These are phyloP conservation scores for Leccinum subgranulosum DNA, from an alignment of 768 basidiomycete species.

Conservation along the genomic window DNA sequence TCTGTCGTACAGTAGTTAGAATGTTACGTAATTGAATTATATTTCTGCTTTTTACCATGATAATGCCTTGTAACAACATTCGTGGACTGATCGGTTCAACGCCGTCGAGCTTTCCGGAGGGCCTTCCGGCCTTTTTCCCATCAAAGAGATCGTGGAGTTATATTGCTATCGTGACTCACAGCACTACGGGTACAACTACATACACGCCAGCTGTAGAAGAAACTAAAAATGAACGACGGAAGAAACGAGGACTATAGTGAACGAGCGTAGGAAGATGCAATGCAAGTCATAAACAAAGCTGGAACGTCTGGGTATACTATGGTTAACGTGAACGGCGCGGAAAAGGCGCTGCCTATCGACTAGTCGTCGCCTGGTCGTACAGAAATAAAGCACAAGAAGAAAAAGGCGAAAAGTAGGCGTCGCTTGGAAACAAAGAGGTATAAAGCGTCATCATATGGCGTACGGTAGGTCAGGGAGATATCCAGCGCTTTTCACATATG, in stretches of 20 bases:
- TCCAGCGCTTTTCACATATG: conserved; percentile 29
- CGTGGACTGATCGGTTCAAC: background rate
- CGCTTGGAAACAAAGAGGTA: background rate
- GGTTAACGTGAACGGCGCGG: conserved; percentile 7
- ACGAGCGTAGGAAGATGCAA: conserved; percentile 19
- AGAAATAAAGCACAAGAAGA: conserved; percentile 1
- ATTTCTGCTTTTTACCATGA: no score
- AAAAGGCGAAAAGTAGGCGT: background rate
- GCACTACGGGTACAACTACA: background rate
- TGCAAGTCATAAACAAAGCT: conserved; percentile 11
- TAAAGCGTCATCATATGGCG: background rate
- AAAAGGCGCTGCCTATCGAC: conserved; percentile 18
- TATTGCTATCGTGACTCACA: background rate
- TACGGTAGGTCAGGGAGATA: conserved; percentile 28
- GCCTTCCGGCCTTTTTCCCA: background rate
- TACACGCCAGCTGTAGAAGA: background rate
- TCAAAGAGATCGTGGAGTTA: background rate
- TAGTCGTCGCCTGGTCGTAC: conserved; percentile 15
- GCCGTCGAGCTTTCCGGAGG: background rate
- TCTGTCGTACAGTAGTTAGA: background rate
- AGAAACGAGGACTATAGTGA: conserved; percentile 10
- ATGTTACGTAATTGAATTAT: background rate
- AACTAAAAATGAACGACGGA: conserved; percentile 17
- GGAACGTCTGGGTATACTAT: conserved; percentile 20
- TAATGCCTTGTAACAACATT: no score